These are phyloP conservation scores for Raddia guianensis DNA, from an alignment of 176 grass and related monocot genomes.

Conservation along the genomic window DNA sequence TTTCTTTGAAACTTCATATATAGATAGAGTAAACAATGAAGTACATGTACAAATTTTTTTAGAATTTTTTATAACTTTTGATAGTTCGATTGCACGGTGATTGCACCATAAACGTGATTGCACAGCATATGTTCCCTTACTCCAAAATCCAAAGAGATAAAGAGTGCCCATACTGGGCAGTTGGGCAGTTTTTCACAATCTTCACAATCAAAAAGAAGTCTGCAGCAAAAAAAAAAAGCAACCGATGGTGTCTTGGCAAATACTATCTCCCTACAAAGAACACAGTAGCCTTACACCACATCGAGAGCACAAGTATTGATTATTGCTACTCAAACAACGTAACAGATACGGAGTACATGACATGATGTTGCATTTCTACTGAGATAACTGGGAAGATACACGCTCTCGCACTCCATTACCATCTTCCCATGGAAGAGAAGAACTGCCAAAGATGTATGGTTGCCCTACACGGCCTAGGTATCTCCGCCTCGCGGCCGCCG, in stretches of 20 bases:
- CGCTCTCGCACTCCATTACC: slow-evolving; percentile 26
- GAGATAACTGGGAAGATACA: neutral
- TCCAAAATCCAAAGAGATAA: no score
- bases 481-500: neutral
- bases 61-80: no score
- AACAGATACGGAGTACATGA: neutral
- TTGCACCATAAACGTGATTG: no score
- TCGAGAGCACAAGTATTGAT: neutral
- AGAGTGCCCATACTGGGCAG: no score
- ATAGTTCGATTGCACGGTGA: no score
- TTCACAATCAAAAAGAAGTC: neutral
- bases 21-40: no score
- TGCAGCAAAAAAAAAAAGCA: neutral
- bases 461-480: slow-evolving; percentile 56
- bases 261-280: neutral
- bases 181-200: no score
- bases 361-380: slow-evolving; percentile 19
- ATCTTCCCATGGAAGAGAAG: slow-evolving; percentile 25
- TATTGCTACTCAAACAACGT: neutral
- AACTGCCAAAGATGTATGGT: slow-evolving; percentile 67
- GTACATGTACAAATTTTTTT: no score
- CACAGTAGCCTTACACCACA: neutral
- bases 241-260: neutral
- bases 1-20: no score
- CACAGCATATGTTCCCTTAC: no score